Evolutionary conservation across 1,284 basidiomycete genomes (phyloP).

Genomic region (Leccinum griseonigrum): DNA sequence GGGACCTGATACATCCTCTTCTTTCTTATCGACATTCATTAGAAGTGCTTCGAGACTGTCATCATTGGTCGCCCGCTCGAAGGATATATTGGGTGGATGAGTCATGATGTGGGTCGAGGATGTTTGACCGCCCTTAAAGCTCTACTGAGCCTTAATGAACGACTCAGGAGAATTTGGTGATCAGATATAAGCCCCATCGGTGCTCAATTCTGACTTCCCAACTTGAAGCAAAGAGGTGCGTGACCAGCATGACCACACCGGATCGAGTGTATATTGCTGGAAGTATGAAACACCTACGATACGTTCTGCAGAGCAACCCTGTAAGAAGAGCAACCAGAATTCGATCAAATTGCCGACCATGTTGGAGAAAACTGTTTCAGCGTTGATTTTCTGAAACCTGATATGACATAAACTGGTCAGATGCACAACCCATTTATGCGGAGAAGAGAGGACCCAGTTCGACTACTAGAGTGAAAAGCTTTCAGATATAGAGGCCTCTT

Average conservation of each 20-base stretch:
- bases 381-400: no score
- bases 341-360: background rate
- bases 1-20: background rate
- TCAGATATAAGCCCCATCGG: background rate
- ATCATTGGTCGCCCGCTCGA: no score
- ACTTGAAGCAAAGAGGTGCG: background rate
- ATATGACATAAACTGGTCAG: background rate
- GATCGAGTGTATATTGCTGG: background rate
- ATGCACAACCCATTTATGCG: background rate
- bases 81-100: no score
- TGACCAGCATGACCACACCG: background rate
- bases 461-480: background rate
- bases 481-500: background rate
- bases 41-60: no score
- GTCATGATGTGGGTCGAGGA: no score
- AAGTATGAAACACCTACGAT: background rate
- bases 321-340: background rate
- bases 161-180: background rate
- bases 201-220: background rate
- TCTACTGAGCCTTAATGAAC: background rate
- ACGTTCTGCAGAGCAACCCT: background rate
- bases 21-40: no score
- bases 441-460: background rate
- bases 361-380: background rate
- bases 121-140: no score